Conservation (phyloP, 768 basidiomycete species). For the Russula sp. region DNA sequence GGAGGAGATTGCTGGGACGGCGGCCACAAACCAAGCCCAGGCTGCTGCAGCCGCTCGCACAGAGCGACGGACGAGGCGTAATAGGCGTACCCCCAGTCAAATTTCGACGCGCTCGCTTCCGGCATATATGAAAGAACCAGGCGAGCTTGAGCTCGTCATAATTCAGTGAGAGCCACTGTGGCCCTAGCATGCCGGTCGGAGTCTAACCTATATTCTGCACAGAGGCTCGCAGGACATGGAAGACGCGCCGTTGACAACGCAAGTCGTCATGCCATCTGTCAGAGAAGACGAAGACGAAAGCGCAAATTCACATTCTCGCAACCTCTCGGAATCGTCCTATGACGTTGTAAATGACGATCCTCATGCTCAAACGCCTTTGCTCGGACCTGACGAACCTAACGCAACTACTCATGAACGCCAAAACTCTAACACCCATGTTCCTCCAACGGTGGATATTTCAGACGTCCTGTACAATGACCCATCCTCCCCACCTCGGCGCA, state of each 20-base stretch:
- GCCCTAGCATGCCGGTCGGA: background rate
- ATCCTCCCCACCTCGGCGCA: conserved; percentile 21
- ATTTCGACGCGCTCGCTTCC: conserved; percentile 73
- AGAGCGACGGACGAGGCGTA: conserved; percentile 32
- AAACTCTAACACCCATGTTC: background rate
- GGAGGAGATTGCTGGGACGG: conserved; percentile 16
- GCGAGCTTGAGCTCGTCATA: conserved; percentile 75
- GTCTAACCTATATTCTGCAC: conserved; percentile 6
- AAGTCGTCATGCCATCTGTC: conserved; percentile 29
- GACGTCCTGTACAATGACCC: conserved; percentile 1
- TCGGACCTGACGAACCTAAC: conserved; percentile 13
- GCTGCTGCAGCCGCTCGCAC: background rate
- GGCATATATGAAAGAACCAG: conserved; percentile 77
- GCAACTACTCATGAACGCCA: conserved; percentile 11
- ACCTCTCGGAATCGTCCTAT: conserved; percentile 15
- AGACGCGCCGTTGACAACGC: conserved; percentile 41
- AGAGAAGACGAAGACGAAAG: conserved; percentile 24
- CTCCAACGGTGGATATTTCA: conserved; percentile 19
- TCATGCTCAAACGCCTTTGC: conserved; percentile 18
- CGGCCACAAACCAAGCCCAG: conserved; percentile 1
- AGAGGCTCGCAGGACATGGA: conserved; percentile 51
- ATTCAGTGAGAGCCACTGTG: conserved; percentile 32
- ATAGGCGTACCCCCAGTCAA: conserved; percentile 65
- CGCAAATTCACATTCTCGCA: conserved; percentile 15
- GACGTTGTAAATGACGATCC: conserved; percentile 14